These are phyloP conservation scores for Solanum phureja DNA, from an alignment of 257 asterid species.

Conservation along the genomic window DNA sequence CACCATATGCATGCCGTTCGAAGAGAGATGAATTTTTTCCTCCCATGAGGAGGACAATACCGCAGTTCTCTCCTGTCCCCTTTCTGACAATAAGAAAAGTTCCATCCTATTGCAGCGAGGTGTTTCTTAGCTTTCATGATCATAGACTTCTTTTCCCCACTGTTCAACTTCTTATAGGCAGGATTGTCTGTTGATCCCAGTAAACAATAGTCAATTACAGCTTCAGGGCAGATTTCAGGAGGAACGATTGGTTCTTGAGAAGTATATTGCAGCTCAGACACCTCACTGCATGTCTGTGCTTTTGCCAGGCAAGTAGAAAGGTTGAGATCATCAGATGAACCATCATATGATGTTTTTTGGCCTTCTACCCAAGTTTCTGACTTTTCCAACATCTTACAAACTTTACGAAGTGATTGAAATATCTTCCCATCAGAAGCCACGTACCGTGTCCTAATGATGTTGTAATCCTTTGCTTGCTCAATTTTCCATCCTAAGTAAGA, in stretches of 20 bases:
- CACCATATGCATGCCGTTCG: conserved; percentile 30
- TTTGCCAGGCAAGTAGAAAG: conserved; percentile 8
- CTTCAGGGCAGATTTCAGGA: conserved; percentile 48
- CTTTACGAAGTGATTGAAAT: conserved; percentile 21
- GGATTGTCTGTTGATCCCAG: background rate
- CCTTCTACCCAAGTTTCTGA: conserved; percentile 3
- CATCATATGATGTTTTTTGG: background rate
- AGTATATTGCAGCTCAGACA: conserved; percentile 5
- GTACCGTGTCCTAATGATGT: conserved; percentile 18
- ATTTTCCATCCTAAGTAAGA: conserved; percentile 46
- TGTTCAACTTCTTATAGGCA: background rate
- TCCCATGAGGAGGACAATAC: conserved; percentile 37
- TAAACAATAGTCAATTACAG: conserved; percentile 27
- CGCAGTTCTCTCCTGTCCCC: conserved; percentile 19
- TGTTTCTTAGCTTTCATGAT: conserved; percentile 37
- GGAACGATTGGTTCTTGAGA: conserved; percentile 2
- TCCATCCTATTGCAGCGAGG: conserved; percentile 46
- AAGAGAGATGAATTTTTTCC: conserved; percentile 26
- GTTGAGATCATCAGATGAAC: conserved; percentile 11
- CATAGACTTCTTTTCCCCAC: background rate
- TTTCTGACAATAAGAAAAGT: conserved; percentile 6
- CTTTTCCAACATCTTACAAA: conserved; percentile 16
- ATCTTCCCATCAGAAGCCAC: conserved; percentile 23
- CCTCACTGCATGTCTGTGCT: conserved; percentile 16
- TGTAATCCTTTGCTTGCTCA: conserved; percentile 9